phyloP scores from a whole-genome alignment of 768 basidiomycete species.

The Boletus reticulatus region DNA sequence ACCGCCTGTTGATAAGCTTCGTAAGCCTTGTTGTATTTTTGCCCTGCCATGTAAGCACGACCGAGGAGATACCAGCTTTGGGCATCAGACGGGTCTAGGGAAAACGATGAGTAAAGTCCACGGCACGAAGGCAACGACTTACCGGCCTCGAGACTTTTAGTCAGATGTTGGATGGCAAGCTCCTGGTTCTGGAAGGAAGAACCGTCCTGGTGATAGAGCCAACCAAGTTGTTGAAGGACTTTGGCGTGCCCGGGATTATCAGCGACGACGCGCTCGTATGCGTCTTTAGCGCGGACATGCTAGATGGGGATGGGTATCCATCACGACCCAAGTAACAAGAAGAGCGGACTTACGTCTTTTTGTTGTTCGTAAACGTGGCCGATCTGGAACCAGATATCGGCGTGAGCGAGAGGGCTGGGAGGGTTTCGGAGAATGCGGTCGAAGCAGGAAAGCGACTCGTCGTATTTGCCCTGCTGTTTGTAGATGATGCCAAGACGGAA shows the following conservation, averaged over 20 bases:
- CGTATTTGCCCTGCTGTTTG: slow-evolving; percentile 96
- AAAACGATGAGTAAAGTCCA: background rate
- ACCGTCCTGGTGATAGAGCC: slow-evolving; percentile 95
- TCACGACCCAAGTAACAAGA: background rate
- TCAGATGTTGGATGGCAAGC: slow-evolving; percentile 88
- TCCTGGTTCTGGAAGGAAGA: slow-evolving; percentile 97
- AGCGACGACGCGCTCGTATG: slow-evolving; percentile 91
- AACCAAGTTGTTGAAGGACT: slow-evolving; percentile 96
- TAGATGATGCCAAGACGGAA: slow-evolving; percentile 99
- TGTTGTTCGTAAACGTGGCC: slow-evolving; percentile 98
- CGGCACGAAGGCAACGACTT: slow-evolving; percentile 25
- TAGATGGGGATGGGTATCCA: slow-evolving; percentile 33
- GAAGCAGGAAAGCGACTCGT: slow-evolving; percentile 87
- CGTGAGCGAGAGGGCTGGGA: slow-evolving; percentile 91
- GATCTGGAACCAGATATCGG: slow-evolving; percentile 99
- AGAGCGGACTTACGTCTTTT: slow-evolving; percentile 68
- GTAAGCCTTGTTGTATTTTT: slow-evolving; percentile 99
- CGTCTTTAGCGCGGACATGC: slow-evolving; percentile 89
- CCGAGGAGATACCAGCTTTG: slow-evolving; percentile 99
- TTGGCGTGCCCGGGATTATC: slow-evolving; percentile 96
- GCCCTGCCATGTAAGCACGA: slow-evolving; percentile 97
- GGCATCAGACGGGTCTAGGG: slow-evolving; percentile 86
- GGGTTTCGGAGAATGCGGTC: slow-evolving; percentile 95
- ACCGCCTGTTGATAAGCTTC: slow-evolving; percentile 99
- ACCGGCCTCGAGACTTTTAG: slow-evolving; percentile 95